Conservation (phyloP, 1,284 basidiomycete genomes). For the Tremellales sp. region DNA sequence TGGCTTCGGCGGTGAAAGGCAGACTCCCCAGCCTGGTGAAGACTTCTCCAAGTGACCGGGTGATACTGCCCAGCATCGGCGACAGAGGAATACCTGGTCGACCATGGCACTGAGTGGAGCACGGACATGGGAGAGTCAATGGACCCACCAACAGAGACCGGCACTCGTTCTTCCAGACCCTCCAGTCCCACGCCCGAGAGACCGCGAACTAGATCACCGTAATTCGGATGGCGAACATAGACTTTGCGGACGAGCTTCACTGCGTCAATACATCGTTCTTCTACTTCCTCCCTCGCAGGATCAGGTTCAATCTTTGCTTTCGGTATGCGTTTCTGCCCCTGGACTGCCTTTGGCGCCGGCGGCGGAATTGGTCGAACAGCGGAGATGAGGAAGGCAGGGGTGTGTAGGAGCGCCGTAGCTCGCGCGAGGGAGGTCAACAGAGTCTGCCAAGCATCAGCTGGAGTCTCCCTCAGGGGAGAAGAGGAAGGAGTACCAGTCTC, state of each 20-base stretch:
- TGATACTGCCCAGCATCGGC: conserved; percentile 55
- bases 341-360: conserved; percentile 29
- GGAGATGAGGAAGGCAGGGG: conserved; percentile 44
- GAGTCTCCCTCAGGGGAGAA: neutral
- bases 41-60: conserved; percentile 76
- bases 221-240: conserved; percentile 85
- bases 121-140: neutral
- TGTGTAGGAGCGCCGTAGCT: conserved; percentile 62
- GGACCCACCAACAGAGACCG: conserved; percentile 66
- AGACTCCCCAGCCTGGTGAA: conserved; percentile 65
- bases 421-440: conserved; percentile 78
- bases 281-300: conserved; percentile 52
- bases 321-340: conserved; percentile 49
- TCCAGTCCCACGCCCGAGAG: conserved; percentile 62
- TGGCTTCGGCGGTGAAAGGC: conserved; percentile 73
- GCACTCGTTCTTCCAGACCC: conserved; percentile 61
- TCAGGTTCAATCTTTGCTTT: conserved; percentile 51
- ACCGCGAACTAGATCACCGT: conserved; percentile 69
- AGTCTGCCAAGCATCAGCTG: conserved; percentile 47
- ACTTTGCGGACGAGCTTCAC: conserved; percentile 67
- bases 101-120: neutral
- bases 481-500: conserved; percentile 51
- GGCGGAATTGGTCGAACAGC: conserved; percentile 47
- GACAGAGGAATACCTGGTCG: conserved; percentile 50
- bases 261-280: conserved; percentile 55